Evolutionary conservation across 2,329 filamentous ascomycete species (phyloP), one percentile per base, ranked within the genome.

Genomic region (Ascochyta koolunga): DNA sequence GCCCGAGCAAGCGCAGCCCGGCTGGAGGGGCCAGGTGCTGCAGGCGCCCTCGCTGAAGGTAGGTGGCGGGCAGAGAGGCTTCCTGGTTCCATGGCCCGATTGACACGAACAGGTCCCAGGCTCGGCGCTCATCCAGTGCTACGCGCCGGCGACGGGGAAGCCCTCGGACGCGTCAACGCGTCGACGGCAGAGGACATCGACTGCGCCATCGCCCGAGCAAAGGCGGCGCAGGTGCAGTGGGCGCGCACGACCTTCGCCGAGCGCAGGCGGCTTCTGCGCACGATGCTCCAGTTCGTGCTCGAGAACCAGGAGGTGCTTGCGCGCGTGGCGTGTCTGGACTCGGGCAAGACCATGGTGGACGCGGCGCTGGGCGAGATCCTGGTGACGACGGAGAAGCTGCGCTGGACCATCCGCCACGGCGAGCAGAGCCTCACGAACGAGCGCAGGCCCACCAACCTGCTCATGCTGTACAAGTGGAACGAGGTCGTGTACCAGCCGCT

Each of bases 391-490:
- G 95, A 98, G 80, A 97, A 96, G 80, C 82, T 99, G 56, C 88
- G 90, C 70, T 99, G 95, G 95, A 96, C 92, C 3, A 88, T 98
- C 59, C 81, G 87, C 60, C 91, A 99, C 76, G 95, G 95, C 65
- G 93, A 97, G 76, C 86, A 85, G 67, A 90, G 92, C 0, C 77
- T 99, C 61, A 77, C 77, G 31, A 85, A 91, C 0, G 88, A 89
- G 60, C 80, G 80, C 42, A 83, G 95, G 47, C 91, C 93, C 5
- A 96, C 92, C 1, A 97, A 96, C 74, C 81, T 96, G 39, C 83
- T 99, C 59, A 96, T 99, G 91, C 85, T 87, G 77, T 97, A 98
- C 78, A 99, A 99, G 82, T 86, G 85, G 73, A 97, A 97, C 71
- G 88, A 87, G 58, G 92, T 99, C 24, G 80, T 84, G 43, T 99